Base-by-base conservation (phyloP, 352 stramenopile genomes). In the Pythium apleroticum region DNA sequence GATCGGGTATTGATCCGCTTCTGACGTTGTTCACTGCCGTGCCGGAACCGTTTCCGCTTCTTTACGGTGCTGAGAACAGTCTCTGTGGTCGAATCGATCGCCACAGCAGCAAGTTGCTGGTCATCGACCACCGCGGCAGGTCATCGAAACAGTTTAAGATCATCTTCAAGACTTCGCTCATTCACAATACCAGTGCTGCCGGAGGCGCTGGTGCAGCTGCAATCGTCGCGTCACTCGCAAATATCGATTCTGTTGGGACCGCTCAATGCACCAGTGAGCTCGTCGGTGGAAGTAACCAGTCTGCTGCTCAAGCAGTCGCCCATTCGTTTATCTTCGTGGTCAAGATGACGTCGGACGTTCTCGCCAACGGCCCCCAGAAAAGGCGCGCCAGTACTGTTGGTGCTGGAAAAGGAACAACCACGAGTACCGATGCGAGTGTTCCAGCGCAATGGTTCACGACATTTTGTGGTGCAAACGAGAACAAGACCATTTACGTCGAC, bases 291-390 rank as follows among this genome's bases (percentile, higher is more conserved):
- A 22, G 4, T 20, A 59, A 17, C 67, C 19, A 57, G 57, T 12
- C 68, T 3, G 30, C 30, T 17, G 7, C 15, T n/a, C 17, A 50
- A n/a, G 25, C 30, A 19, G 24, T 50, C 6, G 35, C 63, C 11
- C 63, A 86, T 39, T 81, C 78, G 22, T 84, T 84, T 28, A 61
- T 88, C 12, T 86, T 88, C 31, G 52, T 88, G 27, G 49, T 86
- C 48, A 69, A 71, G 14, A 28, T 58, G 11, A 59, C 65, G 8
- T 55, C 46, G 0, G 48, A 56, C 45, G 46, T 66, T n/a, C 46
- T 63, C 15, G 54, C 60, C 20, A 62, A 68, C 31, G 49, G 57
- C 3, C 57, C 48, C 10, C 37, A 54, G 25, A 54, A 41, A 24
- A 28, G 63, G 6, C 50, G 50, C 1, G 49, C 48, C 11, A 57